phyloP scores from a whole-genome alignment of 83 land plant species.

The Thuja plicata region DNA sequence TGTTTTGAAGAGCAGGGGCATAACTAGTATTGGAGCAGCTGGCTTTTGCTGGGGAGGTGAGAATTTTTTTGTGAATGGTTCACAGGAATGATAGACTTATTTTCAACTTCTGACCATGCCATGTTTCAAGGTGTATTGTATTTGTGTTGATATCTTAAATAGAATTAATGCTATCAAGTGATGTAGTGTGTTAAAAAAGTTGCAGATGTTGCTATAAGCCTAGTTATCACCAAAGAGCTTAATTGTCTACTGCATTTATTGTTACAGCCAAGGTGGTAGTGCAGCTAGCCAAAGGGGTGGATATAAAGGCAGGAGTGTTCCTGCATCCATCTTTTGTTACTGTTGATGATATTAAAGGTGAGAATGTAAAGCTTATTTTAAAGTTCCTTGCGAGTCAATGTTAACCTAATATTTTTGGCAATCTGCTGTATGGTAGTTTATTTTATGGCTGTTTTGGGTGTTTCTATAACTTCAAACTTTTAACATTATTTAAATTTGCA shows the following conservation, averaged over 20 bases:
- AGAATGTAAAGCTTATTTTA: slow-evolving; percentile 6
- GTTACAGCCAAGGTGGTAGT: slow-evolving; percentile 48
- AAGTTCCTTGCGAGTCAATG: not conserved
- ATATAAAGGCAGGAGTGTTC: slow-evolving; percentile 48
- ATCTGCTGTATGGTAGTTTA: not conserved
- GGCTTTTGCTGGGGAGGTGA: slow-evolving; percentile 76
- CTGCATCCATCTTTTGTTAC: slow-evolving; percentile 60
- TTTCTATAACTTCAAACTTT: not conserved
- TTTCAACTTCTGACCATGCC: not conserved
- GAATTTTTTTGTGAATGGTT: not conserved
- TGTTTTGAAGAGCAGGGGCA: slow-evolving; percentile 42
- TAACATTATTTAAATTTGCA: not conserved
- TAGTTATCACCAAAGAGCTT: not conserved
- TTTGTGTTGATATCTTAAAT: not conserved
- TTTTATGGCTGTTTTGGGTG: not conserved
- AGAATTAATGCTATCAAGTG: not conserved
- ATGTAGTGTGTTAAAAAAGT: not conserved
- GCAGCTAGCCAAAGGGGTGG: slow-evolving; percentile 31
- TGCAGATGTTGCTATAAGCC: not conserved
- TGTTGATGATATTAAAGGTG: slow-evolving; percentile 66
- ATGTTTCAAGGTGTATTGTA: not conserved
- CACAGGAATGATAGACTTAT: not conserved
- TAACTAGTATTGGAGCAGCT: slow-evolving; percentile 49
- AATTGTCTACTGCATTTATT: not conserved
- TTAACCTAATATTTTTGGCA: not conserved